Conservation (phyloP, 352 stramenopile genomes). For the Globisporangium splendens region DNA sequence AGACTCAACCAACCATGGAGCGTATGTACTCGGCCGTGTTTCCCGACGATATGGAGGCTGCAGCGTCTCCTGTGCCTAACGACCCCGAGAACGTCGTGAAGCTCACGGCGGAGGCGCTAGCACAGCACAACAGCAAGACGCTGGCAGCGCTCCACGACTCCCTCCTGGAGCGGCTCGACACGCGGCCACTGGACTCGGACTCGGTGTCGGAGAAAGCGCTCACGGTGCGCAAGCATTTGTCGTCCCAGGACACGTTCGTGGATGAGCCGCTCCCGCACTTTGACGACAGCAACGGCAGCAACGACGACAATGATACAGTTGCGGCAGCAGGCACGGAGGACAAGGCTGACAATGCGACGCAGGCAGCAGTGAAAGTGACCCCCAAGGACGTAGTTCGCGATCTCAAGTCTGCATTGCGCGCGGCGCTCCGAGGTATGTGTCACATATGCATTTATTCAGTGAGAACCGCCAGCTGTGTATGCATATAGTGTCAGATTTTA, state of each 20-base stretch:
- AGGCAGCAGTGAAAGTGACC: conserved; percentile 24
- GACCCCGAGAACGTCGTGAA: background rate
- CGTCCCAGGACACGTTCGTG: no score
- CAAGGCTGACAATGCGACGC: no score
- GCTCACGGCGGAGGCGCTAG: conserved; percentile 64
- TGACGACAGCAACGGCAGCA: conserved; percentile 18
- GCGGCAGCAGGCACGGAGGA: conserved; percentile 4
- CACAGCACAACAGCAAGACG: conserved; percentile 44
- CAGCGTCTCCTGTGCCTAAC: background rate
- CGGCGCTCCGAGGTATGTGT: conserved; percentile 26
- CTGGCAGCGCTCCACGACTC: no score
- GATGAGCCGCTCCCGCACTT: background rate
- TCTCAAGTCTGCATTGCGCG: conserved; percentile 41
- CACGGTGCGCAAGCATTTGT: no score
- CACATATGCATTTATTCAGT: background rate
- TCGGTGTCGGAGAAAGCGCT: no score
- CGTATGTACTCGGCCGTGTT: conserved; percentile 88
- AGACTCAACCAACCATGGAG: conserved; percentile 40
- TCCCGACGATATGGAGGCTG: conserved; percentile 34
- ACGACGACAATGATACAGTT: conserved; percentile 27
- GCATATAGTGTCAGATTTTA: no score
- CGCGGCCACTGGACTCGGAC: no score
- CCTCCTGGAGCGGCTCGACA: no score
- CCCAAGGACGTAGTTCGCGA: conserved; percentile 40
- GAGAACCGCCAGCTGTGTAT: no score